Base-by-base conservation (phyloP, 768 basidiomycete species). In the Phanerochaete carnosa region DNA sequence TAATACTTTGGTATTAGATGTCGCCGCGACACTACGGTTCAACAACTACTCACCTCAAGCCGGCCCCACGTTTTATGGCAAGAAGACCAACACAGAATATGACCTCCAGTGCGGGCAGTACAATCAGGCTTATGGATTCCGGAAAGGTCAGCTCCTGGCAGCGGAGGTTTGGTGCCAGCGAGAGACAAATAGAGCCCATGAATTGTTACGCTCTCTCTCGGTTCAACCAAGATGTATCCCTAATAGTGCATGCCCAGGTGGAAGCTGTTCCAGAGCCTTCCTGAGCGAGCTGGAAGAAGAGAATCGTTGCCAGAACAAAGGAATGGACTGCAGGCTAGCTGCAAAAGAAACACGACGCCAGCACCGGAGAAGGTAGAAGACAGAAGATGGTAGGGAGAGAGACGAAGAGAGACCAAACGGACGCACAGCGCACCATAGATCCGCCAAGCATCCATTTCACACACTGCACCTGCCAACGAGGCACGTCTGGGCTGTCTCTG, bases 131-230 rank as follows among this genome's bases (percentile, higher is more conserved):
- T 35, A 74, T 71, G 57, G 76, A 78, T 72, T 91, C 73, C 26
- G 75, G 64, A 51, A 60, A 67, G 55, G 78, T 75, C 59, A 88
- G 78, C 46, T 79, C 77, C 62, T 81, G 72, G 70, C 90, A 93
- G 61, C 90, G 90, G 63, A 93, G 82, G 63, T 84, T 88, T 43
- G 87, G 74, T 60, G 86, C 83, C 37, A 83, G 75, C 30, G 91
- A 92, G 62, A 92, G 76, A 73, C 90, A 93, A 67, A 84, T 74
- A 60, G 80, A 78, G 75, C 73, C 77, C 80, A 80, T 81, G 62
- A 53, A 46, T 23, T 55, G 8, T 15, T 22, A 25, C 35, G 30
- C 32, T 22, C 29, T 55, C 29, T 43, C 39, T 43, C 39, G 39
- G 39, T 43, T 43, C 39, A 43, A 43, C 39, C 39, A 43, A 43